Conservation (phyloP, 257 asterid genomes). For the Hygrophila difformis region DNA sequence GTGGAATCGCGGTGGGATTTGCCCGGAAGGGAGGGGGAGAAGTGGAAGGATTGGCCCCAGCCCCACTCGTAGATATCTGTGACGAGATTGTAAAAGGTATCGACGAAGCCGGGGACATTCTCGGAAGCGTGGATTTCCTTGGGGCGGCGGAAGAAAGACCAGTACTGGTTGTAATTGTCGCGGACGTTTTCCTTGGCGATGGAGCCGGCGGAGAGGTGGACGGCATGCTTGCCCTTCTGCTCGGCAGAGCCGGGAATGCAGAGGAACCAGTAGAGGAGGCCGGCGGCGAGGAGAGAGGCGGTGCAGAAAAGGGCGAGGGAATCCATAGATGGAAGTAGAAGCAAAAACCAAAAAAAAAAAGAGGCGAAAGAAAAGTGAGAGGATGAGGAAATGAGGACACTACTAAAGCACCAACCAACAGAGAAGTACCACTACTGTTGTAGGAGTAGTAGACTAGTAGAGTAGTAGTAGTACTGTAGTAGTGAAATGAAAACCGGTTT, state of each 20-base stretch:
- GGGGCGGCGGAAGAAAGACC: conserved; percentile 73
- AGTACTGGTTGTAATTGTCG: conserved; percentile 57
- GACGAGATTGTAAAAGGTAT: conserved; percentile 75
- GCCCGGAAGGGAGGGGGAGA: conserved; percentile 58
- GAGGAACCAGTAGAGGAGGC: conserved; percentile 59
- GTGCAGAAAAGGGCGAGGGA: conserved; percentile 47
- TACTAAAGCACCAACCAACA: no score
- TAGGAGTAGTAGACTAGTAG: no score
- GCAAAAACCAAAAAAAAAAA: no score
- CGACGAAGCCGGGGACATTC: conserved; percentile 71
- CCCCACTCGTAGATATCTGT: conserved; percentile 90
- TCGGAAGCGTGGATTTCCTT: conserved; percentile 57
- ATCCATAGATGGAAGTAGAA: conserved; percentile 29
- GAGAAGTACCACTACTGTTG: no score
- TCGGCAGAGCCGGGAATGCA: conserved; percentile 70
- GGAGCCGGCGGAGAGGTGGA: conserved; percentile 67
- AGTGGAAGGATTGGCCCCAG: conserved; percentile 83
- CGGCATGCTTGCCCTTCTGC: conserved; percentile 59
- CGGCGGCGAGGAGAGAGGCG: conserved; percentile 49
- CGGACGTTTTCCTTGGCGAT: conserved; percentile 54
- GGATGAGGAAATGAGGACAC: neutral
- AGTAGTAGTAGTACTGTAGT: no score
- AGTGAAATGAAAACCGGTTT: no score
- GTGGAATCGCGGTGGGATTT: conserved; percentile 71
- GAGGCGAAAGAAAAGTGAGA: neutral